Evolutionary conservation across 192 early-diverging fungal species (phyloP), one percentile per base, ranked within the genome.

Genomic region (Oehlia diaphana): DNA sequence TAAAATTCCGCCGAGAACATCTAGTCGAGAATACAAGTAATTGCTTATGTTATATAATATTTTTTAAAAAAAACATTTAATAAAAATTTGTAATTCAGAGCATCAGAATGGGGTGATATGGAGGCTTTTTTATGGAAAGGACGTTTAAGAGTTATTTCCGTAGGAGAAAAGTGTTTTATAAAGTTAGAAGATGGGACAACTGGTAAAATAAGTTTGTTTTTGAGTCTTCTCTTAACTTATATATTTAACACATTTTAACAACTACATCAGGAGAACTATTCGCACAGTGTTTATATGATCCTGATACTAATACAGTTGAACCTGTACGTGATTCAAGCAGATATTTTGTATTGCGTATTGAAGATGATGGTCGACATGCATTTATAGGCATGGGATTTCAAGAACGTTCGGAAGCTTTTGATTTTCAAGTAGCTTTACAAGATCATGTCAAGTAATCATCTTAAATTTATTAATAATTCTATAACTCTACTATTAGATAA

Each of bases 361-460:
- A 83, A 86, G 86, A 85, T 83, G 88, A 87, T 85, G 94, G 93
- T 19, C 86, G 94, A 16, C 92, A 95, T 81, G 94, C 94, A 23
- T 96, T 92, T 81, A 86, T 97, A 74, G 95, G 95, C 13, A 83
- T 97, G 69, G 95, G 95, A 13, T 97, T 97, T 80, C 83, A 87
- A 58, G 95, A 97, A 81, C 88, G 95, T 16, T 88, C 87, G 42
- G 86, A 89, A 77, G 92, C 95, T 3, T 97, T 97, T 86, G 95
- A 97, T 82, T 95, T 96, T 74, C 96, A 97, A 79, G 95, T 97
- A 4, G 91, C 94, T 2, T 82, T 97, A 5, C 94, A 96, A 84
- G 95, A 97, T 83, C 91, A 90, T 79, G 82, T 84, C 76, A 94
- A 92, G 92, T 93, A 84, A 26, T 26, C 26, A 77, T 83, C 76